phyloP scores from a whole-genome alignment of 805 yeast genomes.

The Metschnikowia santaceciliae region DNA sequence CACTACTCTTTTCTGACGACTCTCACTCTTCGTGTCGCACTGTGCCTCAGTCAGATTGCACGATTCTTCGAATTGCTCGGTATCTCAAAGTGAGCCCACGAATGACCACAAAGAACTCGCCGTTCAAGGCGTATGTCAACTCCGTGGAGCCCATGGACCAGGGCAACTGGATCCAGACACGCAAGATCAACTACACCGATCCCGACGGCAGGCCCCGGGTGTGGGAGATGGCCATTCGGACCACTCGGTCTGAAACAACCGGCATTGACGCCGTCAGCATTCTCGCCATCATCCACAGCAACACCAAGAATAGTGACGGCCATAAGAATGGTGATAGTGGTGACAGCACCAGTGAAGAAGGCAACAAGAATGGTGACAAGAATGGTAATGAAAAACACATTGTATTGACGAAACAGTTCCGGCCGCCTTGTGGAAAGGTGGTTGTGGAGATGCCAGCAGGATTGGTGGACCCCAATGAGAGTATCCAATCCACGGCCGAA shows the following conservation, averaged over 20 bases:
- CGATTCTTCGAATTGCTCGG: neutral
- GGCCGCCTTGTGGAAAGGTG: constrained; percentile 88
- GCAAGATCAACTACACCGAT: constrained; percentile 65
- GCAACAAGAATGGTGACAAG: constrained; percentile 1
- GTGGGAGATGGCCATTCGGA: constrained; percentile 90
- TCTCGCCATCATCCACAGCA: constrained; percentile 56
- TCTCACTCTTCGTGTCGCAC: too few relatives aligned
- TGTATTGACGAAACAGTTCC: constrained; percentile 80
- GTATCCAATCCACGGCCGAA: constrained; percentile 73
- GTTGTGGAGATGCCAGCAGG: constrained; percentile 97
- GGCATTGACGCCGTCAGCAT: constrained; percentile 90
- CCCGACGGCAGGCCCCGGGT: constrained; percentile 65
- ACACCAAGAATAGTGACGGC: too few relatives aligned
- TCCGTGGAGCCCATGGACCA: constrained; percentile 32
- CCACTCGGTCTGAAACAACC: constrained; percentile 58
- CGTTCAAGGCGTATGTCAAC: constrained; percentile 31
- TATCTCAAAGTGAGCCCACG: too few relatives aligned
- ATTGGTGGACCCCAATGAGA: constrained; percentile 78
- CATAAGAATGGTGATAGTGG: too few relatives aligned
- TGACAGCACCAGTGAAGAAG: too few relatives aligned
- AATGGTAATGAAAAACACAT: constrained; percentile 34
- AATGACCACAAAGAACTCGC: constrained; percentile 21
- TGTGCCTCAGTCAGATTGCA: neutral
- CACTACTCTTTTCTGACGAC: too few relatives aligned
- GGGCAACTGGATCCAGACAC: constrained; percentile 49